These are phyloP conservation scores for Microstegium vimineum DNA, from an alignment of 176 grass and related monocot species.

Conservation along the genomic window DNA sequence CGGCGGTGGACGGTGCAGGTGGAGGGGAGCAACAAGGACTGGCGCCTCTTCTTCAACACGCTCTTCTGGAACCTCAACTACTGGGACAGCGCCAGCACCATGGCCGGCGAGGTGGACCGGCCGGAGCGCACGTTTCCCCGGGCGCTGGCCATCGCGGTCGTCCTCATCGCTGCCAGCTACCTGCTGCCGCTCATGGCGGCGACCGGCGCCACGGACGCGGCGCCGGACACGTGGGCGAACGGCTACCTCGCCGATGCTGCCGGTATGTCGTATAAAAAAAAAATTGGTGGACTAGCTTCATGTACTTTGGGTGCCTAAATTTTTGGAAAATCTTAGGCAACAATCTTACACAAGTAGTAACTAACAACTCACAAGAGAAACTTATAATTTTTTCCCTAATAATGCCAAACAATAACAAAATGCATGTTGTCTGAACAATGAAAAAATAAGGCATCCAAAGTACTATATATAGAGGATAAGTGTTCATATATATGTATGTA, in stretches of 20 bases:
- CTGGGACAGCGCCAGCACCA: slow-evolving; percentile 52
- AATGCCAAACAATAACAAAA: not conserved
- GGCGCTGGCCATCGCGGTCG: slow-evolving; percentile 25
- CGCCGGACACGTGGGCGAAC: slow-evolving; percentile 38
- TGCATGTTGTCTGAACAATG: not conserved
- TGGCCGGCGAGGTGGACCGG: slow-evolving; percentile 49
- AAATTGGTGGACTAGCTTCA: not conserved
- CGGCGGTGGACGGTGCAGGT: slow-evolving; percentile 25
- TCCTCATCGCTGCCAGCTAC: slow-evolving; percentile 36
- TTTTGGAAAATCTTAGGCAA: not conserved
- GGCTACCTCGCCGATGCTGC: slow-evolving; percentile 42
- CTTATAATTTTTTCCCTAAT: too few relatives aligned
- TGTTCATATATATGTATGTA: not conserved
- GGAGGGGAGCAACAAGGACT: slow-evolving; percentile 6
- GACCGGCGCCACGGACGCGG: slow-evolving; percentile 29
- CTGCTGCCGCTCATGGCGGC: slow-evolving; percentile 39
- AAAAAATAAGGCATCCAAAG: not conserved
- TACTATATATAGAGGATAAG: not conserved
- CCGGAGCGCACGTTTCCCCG: slow-evolving; percentile 40
- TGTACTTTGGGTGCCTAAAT: not conserved
- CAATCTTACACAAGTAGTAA: too few relatives aligned
- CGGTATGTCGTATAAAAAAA: not conserved
- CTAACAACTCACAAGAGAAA: too few relatives aligned
- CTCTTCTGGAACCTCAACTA: slow-evolving; percentile 66
- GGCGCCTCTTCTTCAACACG: slow-evolving; percentile 52